Conservation (phyloP, 1,139 yeast species). For the Saccharomycopsis crataegensis region DNA sequence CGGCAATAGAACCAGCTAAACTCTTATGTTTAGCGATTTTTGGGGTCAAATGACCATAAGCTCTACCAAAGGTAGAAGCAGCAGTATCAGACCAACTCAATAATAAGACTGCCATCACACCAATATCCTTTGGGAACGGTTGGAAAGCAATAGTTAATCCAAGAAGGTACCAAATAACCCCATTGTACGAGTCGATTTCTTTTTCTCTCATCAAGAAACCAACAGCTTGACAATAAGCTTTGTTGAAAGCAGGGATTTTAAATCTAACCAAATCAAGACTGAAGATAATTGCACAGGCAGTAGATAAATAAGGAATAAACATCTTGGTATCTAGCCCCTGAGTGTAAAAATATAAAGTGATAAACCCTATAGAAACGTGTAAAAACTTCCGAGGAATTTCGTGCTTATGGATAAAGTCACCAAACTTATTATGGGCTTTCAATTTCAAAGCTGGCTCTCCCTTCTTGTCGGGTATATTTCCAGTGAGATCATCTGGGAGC, state of each 20-base stretch:
- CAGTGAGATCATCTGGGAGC: background rate
- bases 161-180: constrained; percentile 75
- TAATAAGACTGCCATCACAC: constrained; percentile 65
- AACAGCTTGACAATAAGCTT: constrained; percentile 51
- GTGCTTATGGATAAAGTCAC: constrained; percentile 58
- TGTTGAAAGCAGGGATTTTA: constrained; percentile 51
- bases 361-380: constrained; percentile 81
- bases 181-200: constrained; percentile 67
- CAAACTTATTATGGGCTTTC: constrained; percentile 33
- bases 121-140: constrained; percentile 72
- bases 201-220: constrained; percentile 81
- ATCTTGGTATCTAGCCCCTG: constrained; percentile 48
- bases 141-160: constrained; percentile 70
- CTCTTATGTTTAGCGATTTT: constrained; percentile 67
- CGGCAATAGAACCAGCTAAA: constrained; percentile 83
- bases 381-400: constrained; percentile 83
- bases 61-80: constrained; percentile 88
- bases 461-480: background rate
- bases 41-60: constrained; percentile 78
- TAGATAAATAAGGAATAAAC: constrained; percentile 51
- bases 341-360: constrained; percentile 68
- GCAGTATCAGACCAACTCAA: constrained; percentile 98
- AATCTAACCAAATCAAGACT: constrained; percentile 67
- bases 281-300: constrained; percentile 48
- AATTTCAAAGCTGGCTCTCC: constrained; percentile 7